phyloP scores from a whole-genome alignment of 331 rosid species.

The Telfairia occidentalis region DNA sequence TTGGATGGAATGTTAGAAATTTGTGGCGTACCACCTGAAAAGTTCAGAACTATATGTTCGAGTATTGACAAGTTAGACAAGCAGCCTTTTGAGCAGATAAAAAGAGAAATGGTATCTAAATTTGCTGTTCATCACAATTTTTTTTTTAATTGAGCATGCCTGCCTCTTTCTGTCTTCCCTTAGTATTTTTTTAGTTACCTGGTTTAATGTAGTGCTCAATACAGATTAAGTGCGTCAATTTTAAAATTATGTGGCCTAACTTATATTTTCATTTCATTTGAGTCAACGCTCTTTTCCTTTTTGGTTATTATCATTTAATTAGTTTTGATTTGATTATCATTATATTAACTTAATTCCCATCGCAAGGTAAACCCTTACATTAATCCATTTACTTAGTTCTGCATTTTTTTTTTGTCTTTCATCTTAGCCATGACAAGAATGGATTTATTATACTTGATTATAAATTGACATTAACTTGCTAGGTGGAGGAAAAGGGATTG shows the following conservation, averaged over 20 bases:
- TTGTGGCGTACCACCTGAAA: constrained; percentile 82
- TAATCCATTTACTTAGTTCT: background rate
- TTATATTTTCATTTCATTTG: background rate
- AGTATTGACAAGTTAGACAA: constrained; percentile 92
- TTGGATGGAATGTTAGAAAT: constrained; percentile 91
- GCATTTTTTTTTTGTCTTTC: background rate
- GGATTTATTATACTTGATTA: constrained; percentile 4
- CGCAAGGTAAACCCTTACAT: background rate
- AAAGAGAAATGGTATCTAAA: constrained; percentile 68
- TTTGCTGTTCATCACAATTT: background rate
- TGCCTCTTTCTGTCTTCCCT: background rate
- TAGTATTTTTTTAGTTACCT: background rate
- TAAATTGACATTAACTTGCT: constrained; percentile 15
- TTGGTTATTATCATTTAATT: background rate
- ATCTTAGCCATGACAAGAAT: background rate
- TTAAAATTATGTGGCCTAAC: background rate
- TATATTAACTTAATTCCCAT: background rate
- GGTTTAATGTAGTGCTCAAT: background rate
- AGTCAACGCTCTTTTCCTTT: background rate
- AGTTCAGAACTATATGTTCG: constrained; percentile 93
- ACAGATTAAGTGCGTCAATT: background rate
- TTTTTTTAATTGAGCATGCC: background rate
- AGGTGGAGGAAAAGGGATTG: constrained; percentile 92
- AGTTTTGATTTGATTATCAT: background rate
- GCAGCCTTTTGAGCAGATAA: constrained; percentile 71